Conservation (phyloP, 371 early-diverging fungal genomes). For the Saksenaea vasiformis region DNA sequence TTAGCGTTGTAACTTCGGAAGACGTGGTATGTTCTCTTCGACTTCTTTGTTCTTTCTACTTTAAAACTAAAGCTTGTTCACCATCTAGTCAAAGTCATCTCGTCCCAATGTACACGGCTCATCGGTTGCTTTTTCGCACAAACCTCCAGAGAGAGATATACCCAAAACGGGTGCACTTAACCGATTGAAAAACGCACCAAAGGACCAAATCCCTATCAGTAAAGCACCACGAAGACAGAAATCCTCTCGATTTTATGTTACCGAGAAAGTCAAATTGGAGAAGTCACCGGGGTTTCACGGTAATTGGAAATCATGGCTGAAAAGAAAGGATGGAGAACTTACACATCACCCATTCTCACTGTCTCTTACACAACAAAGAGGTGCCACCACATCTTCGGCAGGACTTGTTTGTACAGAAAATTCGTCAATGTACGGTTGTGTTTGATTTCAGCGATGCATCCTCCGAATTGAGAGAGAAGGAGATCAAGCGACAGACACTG, state of each 20-base stretch:
- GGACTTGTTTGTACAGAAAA: conserved; percentile 82
- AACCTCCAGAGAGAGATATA: conserved; percentile 24
- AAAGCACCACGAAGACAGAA: conserved; percentile 83
- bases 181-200: conserved; percentile 76
- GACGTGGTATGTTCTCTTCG: not conserved
- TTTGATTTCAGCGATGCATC: conserved; percentile 92
- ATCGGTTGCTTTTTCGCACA: conserved; percentile 27
- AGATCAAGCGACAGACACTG: conserved; percentile 88
- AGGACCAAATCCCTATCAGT: conserved; percentile 78
- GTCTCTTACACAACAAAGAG: conserved; percentile 45
- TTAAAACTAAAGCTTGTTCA: not conserved
- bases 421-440: conserved; percentile 84
- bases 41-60: not conserved
- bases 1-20: not conserved
- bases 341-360: not conserved
- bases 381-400: conserved; percentile 72
- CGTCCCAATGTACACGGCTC: not conserved
- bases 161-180: conserved; percentile 77
- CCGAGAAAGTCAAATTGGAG: conserved; percentile 78
- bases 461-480: conserved; percentile 87
- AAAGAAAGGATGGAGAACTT: conserved; percentile 1
- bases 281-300: conserved; percentile 76
- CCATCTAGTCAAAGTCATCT: not conserved
- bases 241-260: conserved; percentile 83
- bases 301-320: conserved; percentile 19